phyloP scores from a whole-genome alignment of 805 yeast species.

The Teunomyces gatunensis region DNA sequence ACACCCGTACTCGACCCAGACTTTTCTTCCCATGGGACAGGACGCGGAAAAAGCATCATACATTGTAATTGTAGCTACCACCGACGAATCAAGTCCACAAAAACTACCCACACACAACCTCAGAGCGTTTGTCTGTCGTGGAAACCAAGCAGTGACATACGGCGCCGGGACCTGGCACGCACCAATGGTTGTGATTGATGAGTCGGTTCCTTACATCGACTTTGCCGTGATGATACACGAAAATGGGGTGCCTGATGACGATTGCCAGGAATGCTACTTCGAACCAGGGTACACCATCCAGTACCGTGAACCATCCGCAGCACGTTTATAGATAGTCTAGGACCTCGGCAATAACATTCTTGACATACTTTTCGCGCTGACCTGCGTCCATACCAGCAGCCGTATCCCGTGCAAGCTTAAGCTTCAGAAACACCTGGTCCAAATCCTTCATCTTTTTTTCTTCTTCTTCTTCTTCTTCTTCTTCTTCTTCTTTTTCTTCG shows the following conservation, averaged over 20 bases:
- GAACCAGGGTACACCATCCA: slow-evolving; percentile 52
- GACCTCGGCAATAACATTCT: slow-evolving; percentile 36
- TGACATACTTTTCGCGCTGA: slow-evolving; percentile 31
- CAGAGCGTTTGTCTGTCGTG: slow-evolving; percentile 71
- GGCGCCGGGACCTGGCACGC: slow-evolving; percentile 92
- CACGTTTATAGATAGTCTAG: slow-evolving; percentile 32
- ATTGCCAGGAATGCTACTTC: slow-evolving; percentile 76
- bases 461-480: no score
- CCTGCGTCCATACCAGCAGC: slow-evolving; percentile 21
- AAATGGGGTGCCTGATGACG: slow-evolving; percentile 74
- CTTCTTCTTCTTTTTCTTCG: not conserved
- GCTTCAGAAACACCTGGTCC: slow-evolving; percentile 28
- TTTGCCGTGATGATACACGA: slow-evolving; percentile 90
- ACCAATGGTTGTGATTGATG: slow-evolving; percentile 85
- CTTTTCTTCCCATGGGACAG: slow-evolving; percentile 88
- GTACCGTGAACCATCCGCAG: slow-evolving; percentile 14
- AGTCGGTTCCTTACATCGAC: slow-evolving; percentile 51
- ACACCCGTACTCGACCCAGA: slow-evolving; percentile 86
- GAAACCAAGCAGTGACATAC: slow-evolving; percentile 88
- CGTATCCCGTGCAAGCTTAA: slow-evolving; percentile 34
- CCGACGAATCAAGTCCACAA: slow-evolving; percentile 34
- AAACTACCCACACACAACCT: slow-evolving; percentile 61
- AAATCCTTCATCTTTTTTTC: slow-evolving; percentile 20
- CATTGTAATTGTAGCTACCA: slow-evolving; percentile 76
- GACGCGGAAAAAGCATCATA: slow-evolving; percentile 49